Evolutionary conservation across 1,284 basidiomycete genomes (phyloP).

Genomic region (Papiliotrema nemorosa): DNA sequence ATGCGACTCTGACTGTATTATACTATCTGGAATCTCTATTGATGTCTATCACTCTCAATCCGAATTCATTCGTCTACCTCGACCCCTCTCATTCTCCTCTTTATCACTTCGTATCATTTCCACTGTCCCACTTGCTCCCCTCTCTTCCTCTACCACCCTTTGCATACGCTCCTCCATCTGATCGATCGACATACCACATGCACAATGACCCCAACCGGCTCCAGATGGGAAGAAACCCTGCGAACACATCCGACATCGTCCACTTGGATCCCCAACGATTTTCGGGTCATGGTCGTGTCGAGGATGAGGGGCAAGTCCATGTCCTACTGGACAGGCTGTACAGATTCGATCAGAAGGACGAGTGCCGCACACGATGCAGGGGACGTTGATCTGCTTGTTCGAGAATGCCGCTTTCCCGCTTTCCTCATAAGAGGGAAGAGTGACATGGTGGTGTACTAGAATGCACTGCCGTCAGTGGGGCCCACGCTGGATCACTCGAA

Average conservation of each 20-base stretch:
- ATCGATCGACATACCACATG: constrained; percentile 31
- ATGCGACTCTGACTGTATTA: too few species aligned
- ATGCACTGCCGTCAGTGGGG: constrained; percentile 10
- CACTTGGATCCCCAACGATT: constrained; percentile 5
- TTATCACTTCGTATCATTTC: not conserved
- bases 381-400: constrained; percentile 1
- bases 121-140: not conserved
- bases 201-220: constrained; percentile 22
- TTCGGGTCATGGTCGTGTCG: constrained; percentile 7
- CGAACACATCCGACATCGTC: constrained; percentile 8
- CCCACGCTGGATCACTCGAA: not conserved
- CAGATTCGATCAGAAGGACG: constrained; percentile 1
- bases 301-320: constrained; percentile 1
- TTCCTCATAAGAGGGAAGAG: constrained; percentile 15
- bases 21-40: too few species aligned
- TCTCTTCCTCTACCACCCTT: constrained; percentile 9
- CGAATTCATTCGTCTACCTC: not conserved
- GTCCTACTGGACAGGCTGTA: constrained; percentile 6
- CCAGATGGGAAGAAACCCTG: constrained; percentile 7
- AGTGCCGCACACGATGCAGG: not conserved
- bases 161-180: constrained; percentile 28
- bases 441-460: constrained; percentile 11
- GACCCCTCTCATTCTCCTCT: constrained; percentile 1
- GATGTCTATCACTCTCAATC: too few species aligned
- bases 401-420: not conserved